Evolutionary conservation across 2,329 filamentous ascomycete species (phyloP).

Genomic region (Paraconiothyrium sp.): DNA sequence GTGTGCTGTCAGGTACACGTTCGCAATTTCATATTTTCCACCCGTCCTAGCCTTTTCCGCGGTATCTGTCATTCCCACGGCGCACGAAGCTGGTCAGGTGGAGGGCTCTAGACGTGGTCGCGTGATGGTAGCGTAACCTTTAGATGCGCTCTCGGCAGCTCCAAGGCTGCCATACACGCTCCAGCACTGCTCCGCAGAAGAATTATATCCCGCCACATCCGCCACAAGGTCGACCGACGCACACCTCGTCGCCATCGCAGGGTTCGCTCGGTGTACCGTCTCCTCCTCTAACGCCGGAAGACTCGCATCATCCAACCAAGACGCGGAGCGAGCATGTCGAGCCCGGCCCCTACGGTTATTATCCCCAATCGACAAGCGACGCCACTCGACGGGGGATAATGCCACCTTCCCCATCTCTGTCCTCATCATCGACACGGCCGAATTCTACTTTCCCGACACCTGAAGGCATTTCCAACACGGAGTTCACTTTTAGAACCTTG

Average conservation of each 20-base stretch:
- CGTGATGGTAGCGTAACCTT: slow-evolving; percentile 19
- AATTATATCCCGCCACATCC: slow-evolving; percentile 25
- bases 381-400: slow-evolving; percentile 44
- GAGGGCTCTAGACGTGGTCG: slow-evolving; percentile 4
- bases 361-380: slow-evolving; percentile 39
- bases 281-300: slow-evolving; percentile 17
- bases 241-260: slow-evolving; percentile 11
- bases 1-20: neutral
- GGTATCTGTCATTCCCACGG: slow-evolving; percentile 1
- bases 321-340: slow-evolving; percentile 41
- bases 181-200: slow-evolving; percentile 23
- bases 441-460: slow-evolving; percentile 24
- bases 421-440: slow-evolving; percentile 17
- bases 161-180: slow-evolving; percentile 21
- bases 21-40: neutral
- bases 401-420: slow-evolving; percentile 24
- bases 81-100: slow-evolving; percentile 5
- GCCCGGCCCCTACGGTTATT: slow-evolving; percentile 26
- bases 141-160: slow-evolving; percentile 31
- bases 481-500: slow-evolving; percentile 47
- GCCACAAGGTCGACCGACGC: slow-evolving; percentile 17
- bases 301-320: slow-evolving; percentile 14
- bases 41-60: slow-evolving; percentile 5
- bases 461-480: slow-evolving; percentile 12
- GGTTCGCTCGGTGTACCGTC: slow-evolving; percentile 18